Evolutionary conservation across 2,329 filamentous ascomycete genomes (phyloP).

Genomic region (Monosporascus sp.): DNA sequence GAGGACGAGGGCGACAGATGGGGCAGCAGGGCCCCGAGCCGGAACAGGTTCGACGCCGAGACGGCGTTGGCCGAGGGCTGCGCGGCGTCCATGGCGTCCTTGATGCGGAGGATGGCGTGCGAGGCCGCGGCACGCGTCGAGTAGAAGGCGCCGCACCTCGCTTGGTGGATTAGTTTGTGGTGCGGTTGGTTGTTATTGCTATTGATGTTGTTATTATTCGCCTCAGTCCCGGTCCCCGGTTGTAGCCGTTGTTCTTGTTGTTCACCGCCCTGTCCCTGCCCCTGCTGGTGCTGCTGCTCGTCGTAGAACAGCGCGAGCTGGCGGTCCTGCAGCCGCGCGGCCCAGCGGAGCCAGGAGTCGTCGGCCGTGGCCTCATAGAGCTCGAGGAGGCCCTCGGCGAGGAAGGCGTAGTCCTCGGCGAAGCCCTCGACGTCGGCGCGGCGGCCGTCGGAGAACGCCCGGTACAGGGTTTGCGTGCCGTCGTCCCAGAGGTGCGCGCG

Average conservation of each 20-base stretch:
- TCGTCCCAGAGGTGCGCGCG: slow-evolving; percentile 67
- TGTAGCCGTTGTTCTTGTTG: too few relatives aligned
- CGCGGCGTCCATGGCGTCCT: slow-evolving; percentile 91
- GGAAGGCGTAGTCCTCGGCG: slow-evolving; percentile 90
- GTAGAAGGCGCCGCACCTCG: slow-evolving; percentile 62
- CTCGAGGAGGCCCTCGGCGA: slow-evolving; percentile 76
- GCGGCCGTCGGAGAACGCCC: slow-evolving; percentile 65
- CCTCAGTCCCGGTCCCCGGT: too few relatives aligned
- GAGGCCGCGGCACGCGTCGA: slow-evolving; percentile 59
- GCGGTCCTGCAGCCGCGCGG: slow-evolving; percentile 69
- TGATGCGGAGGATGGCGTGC: slow-evolving; percentile 77
- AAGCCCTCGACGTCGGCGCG: slow-evolving; percentile 66
- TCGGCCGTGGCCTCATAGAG: slow-evolving; percentile 81
- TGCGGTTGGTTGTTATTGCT: slow-evolving; percentile 24
- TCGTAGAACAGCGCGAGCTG: slow-evolving; percentile 80
- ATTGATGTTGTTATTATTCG: slow-evolving; percentile 13
- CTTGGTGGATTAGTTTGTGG: slow-evolving; percentile 4
- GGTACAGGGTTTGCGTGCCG: slow-evolving; percentile 57
- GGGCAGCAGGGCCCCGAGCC: slow-evolving; percentile 61
- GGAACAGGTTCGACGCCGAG: slow-evolving; percentile 81
- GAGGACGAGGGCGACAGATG: not conserved
- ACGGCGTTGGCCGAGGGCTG: slow-evolving; percentile 87
- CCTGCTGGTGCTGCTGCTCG: slow-evolving; percentile 16
- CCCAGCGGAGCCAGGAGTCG: slow-evolving; percentile 70
- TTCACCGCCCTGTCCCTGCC: too few relatives aligned